Conservation (phyloP, 2,329 filamentous ascomycete genomes). For the Colletotrichum orbiculare region DNA sequence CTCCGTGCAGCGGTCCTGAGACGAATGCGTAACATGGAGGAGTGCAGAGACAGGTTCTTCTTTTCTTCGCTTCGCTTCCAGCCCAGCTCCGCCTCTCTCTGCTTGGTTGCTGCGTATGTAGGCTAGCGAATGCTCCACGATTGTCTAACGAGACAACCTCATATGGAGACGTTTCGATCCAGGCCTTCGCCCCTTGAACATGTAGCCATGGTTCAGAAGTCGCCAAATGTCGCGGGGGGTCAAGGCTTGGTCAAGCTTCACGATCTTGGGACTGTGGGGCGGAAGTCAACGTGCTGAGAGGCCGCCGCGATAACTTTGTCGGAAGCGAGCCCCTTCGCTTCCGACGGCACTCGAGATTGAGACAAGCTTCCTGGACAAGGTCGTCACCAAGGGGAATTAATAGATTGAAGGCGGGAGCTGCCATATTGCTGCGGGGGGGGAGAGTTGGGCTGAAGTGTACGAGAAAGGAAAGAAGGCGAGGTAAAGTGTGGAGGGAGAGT, state of each 20-base stretch:
- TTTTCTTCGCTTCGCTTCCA: slow-evolving; percentile 6
- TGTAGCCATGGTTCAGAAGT: no score
- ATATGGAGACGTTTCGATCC: background rate
- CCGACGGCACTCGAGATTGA: background rate
- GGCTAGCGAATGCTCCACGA: slow-evolving; percentile 11
- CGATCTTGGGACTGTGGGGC: background rate
- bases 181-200: background rate
- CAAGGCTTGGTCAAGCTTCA: slow-evolving; percentile 7
- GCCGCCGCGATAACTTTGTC: background rate
- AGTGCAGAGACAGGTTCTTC: slow-evolving; percentile 7
- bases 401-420: slow-evolving; percentile 25
- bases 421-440: slow-evolving; percentile 22
- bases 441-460: slow-evolving; percentile 5
- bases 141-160: no score
- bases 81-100: background rate
- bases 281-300: background rate
- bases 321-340: slow-evolving; percentile 2
- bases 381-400: slow-evolving; percentile 10
- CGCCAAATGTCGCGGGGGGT: no score
- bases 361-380: slow-evolving; percentile 19
- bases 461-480: slow-evolving; percentile 1
- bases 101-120: slow-evolving; percentile 9
- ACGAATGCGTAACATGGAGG: slow-evolving; percentile 33
- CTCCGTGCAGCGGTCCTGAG: slow-evolving; percentile 12
- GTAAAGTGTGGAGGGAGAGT: background rate